These are phyloP conservation scores for Colletotrichum sansevieriae DNA, from an alignment of 2,329 filamentous ascomycete species.

Conservation along the genomic window DNA sequence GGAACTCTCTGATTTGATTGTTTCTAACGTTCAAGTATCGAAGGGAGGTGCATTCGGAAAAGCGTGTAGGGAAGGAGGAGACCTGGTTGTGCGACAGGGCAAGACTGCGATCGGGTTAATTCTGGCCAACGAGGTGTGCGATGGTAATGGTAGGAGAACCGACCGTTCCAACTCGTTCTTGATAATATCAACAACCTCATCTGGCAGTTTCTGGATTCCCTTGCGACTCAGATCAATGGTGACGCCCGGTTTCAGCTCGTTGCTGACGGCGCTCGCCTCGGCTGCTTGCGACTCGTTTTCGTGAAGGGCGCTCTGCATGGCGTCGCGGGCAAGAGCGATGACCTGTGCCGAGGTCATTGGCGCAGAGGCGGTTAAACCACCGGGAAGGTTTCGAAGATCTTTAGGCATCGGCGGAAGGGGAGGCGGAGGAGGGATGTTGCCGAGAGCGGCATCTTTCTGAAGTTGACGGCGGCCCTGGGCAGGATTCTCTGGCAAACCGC, in stretches of 20 bases:
- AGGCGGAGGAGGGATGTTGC: constrained; percentile 56
- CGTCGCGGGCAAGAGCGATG: constrained; percentile 73
- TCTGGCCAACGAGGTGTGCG: neutral
- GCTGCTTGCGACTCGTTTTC: constrained; percentile 74
- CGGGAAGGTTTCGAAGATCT: constrained; percentile 60
- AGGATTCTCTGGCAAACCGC: constrained; percentile 58
- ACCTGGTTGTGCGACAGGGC: constrained; percentile 86
- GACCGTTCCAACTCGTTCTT: constrained; percentile 81
- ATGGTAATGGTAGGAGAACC: constrained; percentile 44
- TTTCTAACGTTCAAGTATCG: constrained; percentile 86
- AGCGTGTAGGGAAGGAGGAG: constrained; percentile 75
- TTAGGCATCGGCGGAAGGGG: constrained; percentile 61
- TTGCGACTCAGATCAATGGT: constrained; percentile 84
- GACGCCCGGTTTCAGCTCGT: constrained; percentile 75
- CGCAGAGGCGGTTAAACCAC: constrained; percentile 61
- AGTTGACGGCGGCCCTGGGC: constrained; percentile 54
- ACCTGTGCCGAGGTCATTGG: constrained; percentile 73
- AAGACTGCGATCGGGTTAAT: constrained; percentile 64
- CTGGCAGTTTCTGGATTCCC: constrained; percentile 77
- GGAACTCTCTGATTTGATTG: constrained; percentile 77
- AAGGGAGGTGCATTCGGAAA: constrained; percentile 81
- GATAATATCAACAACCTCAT: constrained; percentile 81
- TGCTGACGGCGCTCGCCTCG: constrained; percentile 70
- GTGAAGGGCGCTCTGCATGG: constrained; percentile 75
- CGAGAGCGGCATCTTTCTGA: constrained; percentile 53